A percentile compares a stretch with the other conserved stretches of the same genome.
These are phyloP conservation scores for Monosporozyma aquatica DNA, from an alignment of 805 yeast species.

Conservation along the genomic window DNA sequence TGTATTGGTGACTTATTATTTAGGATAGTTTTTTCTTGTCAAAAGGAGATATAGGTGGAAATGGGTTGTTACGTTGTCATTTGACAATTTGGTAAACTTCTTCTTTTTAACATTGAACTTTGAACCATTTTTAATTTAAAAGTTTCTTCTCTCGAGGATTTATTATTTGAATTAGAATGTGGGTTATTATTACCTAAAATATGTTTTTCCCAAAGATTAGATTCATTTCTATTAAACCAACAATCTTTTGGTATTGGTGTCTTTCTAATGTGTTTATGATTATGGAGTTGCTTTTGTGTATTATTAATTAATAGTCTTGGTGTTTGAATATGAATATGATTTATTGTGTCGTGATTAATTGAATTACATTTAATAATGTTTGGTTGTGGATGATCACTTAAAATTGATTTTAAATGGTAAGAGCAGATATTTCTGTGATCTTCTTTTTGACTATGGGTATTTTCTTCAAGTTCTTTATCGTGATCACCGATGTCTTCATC, in stretches of 20 bases:
- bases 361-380: too few species aligned
- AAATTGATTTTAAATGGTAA: conserved; percentile 2
- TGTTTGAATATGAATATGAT: conserved; percentile 10
- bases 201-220: neutral
- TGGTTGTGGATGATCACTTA: neutral
- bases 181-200: neutral
- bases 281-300: conserved; percentile 1
- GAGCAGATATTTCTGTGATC: too few species aligned
- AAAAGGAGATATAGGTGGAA: too few species aligned
- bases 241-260: conserved; percentile 10
- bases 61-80: neutral
- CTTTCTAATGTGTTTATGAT: conserved; percentile 8
- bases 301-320: conserved; percentile 3
- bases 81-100: conserved; percentile 11
- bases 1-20: too few species aligned
- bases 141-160: too few species aligned
- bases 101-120: conserved; percentile 25
- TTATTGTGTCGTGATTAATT: too few species aligned
- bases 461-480: neutral
- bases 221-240: neutral
- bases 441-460: neutral
- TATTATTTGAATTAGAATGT: too few species aligned
- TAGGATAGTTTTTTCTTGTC: too few species aligned
- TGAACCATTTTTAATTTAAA: conserved; percentile 19
- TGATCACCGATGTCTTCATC: conserved; percentile 8